Base-by-base conservation (phyloP, 2,329 filamentous ascomycete species). In the Curvularia eragrostidis region DNA sequence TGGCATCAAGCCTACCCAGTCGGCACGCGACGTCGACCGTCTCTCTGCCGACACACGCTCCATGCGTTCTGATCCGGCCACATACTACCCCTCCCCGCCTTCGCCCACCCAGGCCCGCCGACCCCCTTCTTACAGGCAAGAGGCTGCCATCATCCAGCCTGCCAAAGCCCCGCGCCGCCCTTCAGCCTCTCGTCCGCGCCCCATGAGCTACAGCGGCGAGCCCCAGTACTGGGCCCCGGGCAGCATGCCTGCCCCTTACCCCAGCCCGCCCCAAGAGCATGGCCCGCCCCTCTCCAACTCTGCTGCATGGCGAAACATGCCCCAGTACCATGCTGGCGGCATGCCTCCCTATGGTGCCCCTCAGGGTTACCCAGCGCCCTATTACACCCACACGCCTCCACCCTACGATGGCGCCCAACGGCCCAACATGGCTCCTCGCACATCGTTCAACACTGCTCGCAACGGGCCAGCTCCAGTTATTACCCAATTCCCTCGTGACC, bases 211-310 rank as follows among this genome's bases (percentile, higher is more conserved):
- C 51, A 65, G 72, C 44, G 69, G 63, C 10, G 72, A 70, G 5
- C 56, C 61, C 2, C 54, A 55, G 39, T 70, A 68, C 58, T 70
- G 61, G 59, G 39, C 34, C 10, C 60, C 61, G 26, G 67, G 63
- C 54, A 71, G 63, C 54, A 71, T 69, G 64, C 64, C 62, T 47
- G 47, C 52, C 5, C 55, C 61, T 36, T 72, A 73, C 41, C 65
- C 63, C 1, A 64, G 56, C 26, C 64, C 66, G 18, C 69, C 66
- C 30, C 66, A 66, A 9, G 69, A 72, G 10, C 67, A 59, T 49
- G 73, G 73, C 13, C 74, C 75, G 26, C 75, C 75, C 7, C 74
- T 54, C 5, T 64, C 75, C 4, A 59, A 66, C 55, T 74, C 72
- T 32, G 72, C 71, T 5, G 69, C 68, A 15, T 68, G 67, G 48